Percentiles rank a stretch among this genome's conserved stretches.
phyloP scores from a whole-genome alignment of 2,329 filamentous ascomycete genomes.

The Colletotrichum spaethianum region DNA sequence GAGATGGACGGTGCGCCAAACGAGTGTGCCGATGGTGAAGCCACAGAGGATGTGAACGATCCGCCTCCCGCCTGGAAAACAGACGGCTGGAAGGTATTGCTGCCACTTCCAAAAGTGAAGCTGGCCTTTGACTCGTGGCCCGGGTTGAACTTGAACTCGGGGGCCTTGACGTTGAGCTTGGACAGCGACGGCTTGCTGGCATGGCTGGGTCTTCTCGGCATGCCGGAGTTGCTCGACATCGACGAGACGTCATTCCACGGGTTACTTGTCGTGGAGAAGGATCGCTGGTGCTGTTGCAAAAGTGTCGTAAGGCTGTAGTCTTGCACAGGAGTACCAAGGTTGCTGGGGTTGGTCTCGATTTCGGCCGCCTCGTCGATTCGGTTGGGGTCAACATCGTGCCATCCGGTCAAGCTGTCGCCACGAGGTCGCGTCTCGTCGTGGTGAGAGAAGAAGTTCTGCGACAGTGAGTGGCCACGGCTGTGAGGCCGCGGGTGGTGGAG shows the following conservation, averaged over 20 bases:
- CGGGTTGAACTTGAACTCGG: conserved; percentile 87
- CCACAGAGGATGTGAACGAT: conserved; percentile 50
- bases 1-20: conserved; percentile 58
- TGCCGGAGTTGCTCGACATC: conserved; percentile 51
- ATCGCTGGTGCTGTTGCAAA: conserved; percentile 65
- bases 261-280: conserved; percentile 71
- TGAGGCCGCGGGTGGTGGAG: conserved; percentile 83
- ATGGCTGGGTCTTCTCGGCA: conserved; percentile 66
- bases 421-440: conserved; percentile 60
- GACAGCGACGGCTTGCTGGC: conserved; percentile 79
- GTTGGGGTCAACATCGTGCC: conserved; percentile 57
- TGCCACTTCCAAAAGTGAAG: conserved; percentile 64
- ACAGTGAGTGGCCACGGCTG: conserved; percentile 79
- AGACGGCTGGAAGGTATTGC: conserved; percentile 63
- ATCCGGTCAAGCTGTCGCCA: conserved; percentile 53
- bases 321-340: conserved; percentile 75
- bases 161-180: conserved; percentile 89
- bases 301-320: conserved; percentile 61
- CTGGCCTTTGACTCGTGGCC: conserved; percentile 64
- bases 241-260: conserved; percentile 72
- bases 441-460: conserved; percentile 75
- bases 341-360: conserved; percentile 81
- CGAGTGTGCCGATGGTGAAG: conserved; percentile 53
- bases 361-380: conserved; percentile 72
- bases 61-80: conserved; percentile 58